Conservation (phyloP, 2,329 filamentous ascomycete species). For the Didymella pomorum region DNA sequence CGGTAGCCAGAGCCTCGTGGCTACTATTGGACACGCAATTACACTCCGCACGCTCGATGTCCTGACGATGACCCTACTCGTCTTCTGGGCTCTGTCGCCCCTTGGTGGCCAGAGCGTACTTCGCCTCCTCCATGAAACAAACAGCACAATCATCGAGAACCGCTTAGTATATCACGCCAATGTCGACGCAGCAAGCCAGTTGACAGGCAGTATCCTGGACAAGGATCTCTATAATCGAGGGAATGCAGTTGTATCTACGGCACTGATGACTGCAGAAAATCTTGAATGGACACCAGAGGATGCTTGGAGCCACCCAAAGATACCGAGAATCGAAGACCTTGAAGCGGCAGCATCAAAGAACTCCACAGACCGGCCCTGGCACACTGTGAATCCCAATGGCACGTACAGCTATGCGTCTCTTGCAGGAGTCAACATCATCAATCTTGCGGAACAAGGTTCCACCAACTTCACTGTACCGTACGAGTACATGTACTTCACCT, state of each 20-base stretch:
- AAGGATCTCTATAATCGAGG: not conserved
- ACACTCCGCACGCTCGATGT: not conserved
- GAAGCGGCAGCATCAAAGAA: not conserved
- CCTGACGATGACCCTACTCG: constrained; percentile 1
- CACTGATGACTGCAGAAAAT: not conserved
- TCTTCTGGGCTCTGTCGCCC: constrained; percentile 11
- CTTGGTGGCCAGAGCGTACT: constrained; percentile 9
- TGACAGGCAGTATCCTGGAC: not conserved
- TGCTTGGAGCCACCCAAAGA: not conserved
- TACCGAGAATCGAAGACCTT: not conserved
- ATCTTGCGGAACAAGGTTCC: not conserved
- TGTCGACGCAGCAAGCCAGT: not conserved
- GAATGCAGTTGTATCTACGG: not conserved
- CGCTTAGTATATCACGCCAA: constrained; percentile 13
- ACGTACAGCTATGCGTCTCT: not conserved
- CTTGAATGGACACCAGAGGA: not conserved
- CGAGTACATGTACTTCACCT: not conserved
- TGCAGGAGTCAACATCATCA: not conserved
- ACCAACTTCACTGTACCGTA: not conserved
- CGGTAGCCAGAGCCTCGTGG: constrained; percentile 14
- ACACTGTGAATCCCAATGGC: not conserved
- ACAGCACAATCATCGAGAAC: constrained; percentile 7
- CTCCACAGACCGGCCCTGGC: not conserved
- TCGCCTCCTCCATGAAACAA: constrained; percentile 2
- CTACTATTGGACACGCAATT: not conserved